A percentile compares a stretch with the other conserved stretches of the same genome.
phyloP scores from a whole-genome alignment of 192 early-diverging fungal species.

The Dissophora globulifera region DNA sequence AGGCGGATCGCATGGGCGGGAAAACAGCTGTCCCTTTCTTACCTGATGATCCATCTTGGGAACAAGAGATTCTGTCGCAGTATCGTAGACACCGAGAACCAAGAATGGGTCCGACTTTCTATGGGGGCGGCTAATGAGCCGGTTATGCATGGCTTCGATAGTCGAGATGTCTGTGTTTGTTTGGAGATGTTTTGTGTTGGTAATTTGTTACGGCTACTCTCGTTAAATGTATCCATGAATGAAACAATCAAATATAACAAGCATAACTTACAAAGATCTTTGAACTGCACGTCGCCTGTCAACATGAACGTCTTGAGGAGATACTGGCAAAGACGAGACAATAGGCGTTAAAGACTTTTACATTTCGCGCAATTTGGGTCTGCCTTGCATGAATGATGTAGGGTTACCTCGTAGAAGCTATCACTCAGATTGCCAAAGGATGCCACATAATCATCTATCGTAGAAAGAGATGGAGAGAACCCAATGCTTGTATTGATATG shows the following conservation, averaged over 20 bases:
- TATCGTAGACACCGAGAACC: conserved; percentile 29
- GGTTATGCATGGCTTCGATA: conserved; percentile 32
- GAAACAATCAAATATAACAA: no score
- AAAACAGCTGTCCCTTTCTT: no score
- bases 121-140: conserved; percentile 20
- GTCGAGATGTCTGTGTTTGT: conserved; percentile 9
- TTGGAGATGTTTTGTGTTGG: no score
- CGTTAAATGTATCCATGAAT: no score
- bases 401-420: conserved; percentile 43
- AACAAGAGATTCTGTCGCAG: conserved; percentile 22
- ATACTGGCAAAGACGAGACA: conserved; percentile 16
- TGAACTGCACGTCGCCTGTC: conserved; percentile 21
- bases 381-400: no score
- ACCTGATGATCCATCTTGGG: conserved; percentile 80
- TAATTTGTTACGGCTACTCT: no score
- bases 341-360: not conserved
- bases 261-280: conserved; percentile 17
- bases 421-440: conserved; percentile 37
- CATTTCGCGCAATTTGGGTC: no score
- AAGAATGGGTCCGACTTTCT: conserved; percentile 8
- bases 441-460: conserved; percentile 25
- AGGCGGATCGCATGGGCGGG: no score
- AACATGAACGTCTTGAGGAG: conserved; percentile 28
- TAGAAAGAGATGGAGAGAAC: not conserved
- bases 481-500: not conserved